phyloP scores from a whole-genome alignment of 306 rosid species.

The Benincasa hispida region DNA sequence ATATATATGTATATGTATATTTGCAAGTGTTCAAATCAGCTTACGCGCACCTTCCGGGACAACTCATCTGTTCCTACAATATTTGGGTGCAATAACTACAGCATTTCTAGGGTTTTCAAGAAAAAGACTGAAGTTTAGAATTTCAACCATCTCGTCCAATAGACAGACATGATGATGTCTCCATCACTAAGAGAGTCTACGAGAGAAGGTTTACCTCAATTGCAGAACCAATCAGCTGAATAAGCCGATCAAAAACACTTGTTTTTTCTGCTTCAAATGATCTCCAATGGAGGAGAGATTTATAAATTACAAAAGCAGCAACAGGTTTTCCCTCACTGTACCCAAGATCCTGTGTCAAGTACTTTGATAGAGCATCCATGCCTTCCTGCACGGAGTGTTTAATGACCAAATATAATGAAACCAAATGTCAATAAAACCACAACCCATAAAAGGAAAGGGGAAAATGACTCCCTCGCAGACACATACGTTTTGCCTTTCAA shows the following conservation, averaged over 20 bases:
- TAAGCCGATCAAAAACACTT: conserved; percentile 78
- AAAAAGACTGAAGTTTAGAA: neutral
- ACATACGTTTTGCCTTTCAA: conserved; percentile 71
- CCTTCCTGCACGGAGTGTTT: conserved; percentile 49
- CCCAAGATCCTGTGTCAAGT: conserved; percentile 53
- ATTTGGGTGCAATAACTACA: neutral
- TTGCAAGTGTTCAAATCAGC: too few relatives aligned
- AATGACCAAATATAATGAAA: conserved; percentile 7
- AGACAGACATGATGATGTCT: neutral
- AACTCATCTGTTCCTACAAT: too few relatives aligned
- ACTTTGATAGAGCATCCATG: conserved; percentile 56
- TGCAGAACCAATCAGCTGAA: conserved; percentile 68
- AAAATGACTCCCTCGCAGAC: neutral
- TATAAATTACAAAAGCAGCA: conserved; percentile 68
- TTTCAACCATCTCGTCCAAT: neutral
- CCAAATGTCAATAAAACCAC: conserved; percentile 4
- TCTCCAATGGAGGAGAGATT: conserved; percentile 80
- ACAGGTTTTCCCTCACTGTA: conserved; percentile 80
- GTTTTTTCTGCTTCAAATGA: conserved; percentile 88
- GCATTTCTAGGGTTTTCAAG: neutral
- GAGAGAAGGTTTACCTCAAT: conserved; percentile 45
- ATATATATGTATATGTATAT: too few relatives aligned
- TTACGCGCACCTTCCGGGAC: too few relatives aligned
- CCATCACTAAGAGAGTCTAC: neutral
- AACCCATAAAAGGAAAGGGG: conserved; percentile 7